These are phyloP conservation scores for Macrophomina phaseolina DNA, from an alignment of 2,329 filamentous ascomycete genomes.

Conservation along the genomic window DNA sequence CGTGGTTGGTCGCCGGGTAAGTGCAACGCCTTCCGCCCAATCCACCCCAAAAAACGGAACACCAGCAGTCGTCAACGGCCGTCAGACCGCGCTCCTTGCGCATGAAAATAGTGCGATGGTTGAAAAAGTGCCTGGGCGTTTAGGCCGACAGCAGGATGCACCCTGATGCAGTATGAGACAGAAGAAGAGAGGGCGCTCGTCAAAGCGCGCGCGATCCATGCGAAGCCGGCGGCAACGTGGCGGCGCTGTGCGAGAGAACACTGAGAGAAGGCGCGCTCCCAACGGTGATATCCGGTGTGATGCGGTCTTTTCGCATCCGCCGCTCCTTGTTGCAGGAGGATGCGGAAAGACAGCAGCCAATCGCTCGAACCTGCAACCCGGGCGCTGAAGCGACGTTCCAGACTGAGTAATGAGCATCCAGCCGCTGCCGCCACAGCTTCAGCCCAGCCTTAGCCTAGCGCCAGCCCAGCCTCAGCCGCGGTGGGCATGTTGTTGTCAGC, in stretches of 20 bases:
- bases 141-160: too few species aligned
- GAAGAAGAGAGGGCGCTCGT: too few species aligned
- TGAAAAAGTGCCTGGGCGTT: too few species aligned
- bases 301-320: background rate
- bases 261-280: too few species aligned
- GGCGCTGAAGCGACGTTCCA: background rate
- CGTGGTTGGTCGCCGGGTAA: background rate
- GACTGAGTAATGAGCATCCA: constrained; percentile 10
- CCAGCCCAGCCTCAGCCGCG: constrained; percentile 17
- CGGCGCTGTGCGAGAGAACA: too few species aligned
- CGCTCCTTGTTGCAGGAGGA: background rate
- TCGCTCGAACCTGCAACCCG: background rate
- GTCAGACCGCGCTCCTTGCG: background rate
- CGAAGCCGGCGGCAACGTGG: too few species aligned
- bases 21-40: too few species aligned
- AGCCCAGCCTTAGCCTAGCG: constrained; percentile 10
- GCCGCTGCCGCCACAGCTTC: constrained; percentile 5
- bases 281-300: background rate
- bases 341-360: background rate
- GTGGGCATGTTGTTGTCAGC: background rate
- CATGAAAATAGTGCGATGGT: too few species aligned
- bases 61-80: background rate
- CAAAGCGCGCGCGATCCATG: too few species aligned
- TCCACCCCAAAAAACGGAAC: background rate
- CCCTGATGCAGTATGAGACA: too few species aligned